Evolutionary conservation across 495 filamentous ascomycete species (phyloP).

Genomic region (Penicillium malachiteum): DNA sequence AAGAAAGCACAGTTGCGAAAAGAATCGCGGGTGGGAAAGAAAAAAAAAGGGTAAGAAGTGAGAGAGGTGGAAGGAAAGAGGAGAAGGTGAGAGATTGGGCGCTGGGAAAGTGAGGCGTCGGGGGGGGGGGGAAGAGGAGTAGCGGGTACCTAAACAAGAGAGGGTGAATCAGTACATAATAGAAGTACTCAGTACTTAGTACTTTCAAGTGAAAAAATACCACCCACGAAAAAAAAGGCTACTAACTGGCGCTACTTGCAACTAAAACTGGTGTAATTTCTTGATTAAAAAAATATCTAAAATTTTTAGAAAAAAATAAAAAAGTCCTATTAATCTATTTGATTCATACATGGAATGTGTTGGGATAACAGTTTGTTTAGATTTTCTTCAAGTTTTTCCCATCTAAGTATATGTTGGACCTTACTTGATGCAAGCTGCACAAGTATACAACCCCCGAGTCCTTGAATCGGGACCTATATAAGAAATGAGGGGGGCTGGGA

Average conservation of each 20-base stretch:
- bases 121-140: constrained; percentile 8
- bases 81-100: constrained; percentile 18
- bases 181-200: constrained; percentile 17
- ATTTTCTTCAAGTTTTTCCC: constrained; percentile 26
- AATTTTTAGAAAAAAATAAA: background rate
- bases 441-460: background rate
- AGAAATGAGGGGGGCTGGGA: constrained; percentile 6
- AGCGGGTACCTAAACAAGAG: constrained; percentile 12
- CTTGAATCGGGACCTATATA: background rate
- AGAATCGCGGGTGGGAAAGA: constrained; percentile 10
- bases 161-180: background rate
- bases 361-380: constrained; percentile 20
- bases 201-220: constrained; percentile 5
- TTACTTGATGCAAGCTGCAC: constrained; percentile 27
- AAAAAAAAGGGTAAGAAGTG: constrained; percentile 5
- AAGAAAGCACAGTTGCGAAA: constrained; percentile 20
- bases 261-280: constrained; percentile 7
- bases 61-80: constrained; percentile 3
- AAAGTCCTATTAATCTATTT: background rate
- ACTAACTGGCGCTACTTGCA: constrained; percentile 17
- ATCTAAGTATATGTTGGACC: constrained; percentile 15
- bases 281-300: background rate
- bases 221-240: constrained; percentile 8
- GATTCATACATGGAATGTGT: background rate
- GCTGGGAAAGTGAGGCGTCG: constrained; percentile 15